Conservation (phyloP, 2,329 filamentous ascomycete species). For the Calonectria pteridis region DNA sequence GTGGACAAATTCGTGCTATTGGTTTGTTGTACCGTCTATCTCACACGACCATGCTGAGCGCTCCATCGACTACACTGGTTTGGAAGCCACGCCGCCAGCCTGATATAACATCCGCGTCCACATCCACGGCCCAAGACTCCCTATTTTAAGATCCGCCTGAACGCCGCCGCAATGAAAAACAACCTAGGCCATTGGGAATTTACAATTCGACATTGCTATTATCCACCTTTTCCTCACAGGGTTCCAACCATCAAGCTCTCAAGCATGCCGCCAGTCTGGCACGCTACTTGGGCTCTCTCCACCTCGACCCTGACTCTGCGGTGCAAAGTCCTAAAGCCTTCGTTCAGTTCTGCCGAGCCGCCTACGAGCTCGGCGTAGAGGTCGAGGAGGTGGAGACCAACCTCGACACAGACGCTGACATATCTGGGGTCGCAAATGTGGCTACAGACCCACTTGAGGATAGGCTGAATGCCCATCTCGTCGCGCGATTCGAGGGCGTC, state of each 20-base stretch:
- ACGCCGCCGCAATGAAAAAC: slow-evolving; percentile 46
- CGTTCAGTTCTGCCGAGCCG: slow-evolving; percentile 78
- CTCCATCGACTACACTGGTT: background rate
- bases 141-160: slow-evolving; percentile 42
- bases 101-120: slow-evolving; percentile 37
- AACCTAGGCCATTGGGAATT: slow-evolving; percentile 39
- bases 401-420: slow-evolving; percentile 84
- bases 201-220: slow-evolving; percentile 34
- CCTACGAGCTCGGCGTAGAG: slow-evolving; percentile 86
- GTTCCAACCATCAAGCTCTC: slow-evolving; percentile 69
- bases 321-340: slow-evolving; percentile 76
- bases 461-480: slow-evolving; percentile 82
- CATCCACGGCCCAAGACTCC: slow-evolving; percentile 38
- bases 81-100: slow-evolving; percentile 18
- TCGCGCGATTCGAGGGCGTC: slow-evolving; percentile 85
- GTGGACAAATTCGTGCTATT: slow-evolving; percentile 18
- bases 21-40: slow-evolving; percentile 9
- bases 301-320: slow-evolving; percentile 80
- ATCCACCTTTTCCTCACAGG: slow-evolving; percentile 36
- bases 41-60: slow-evolving; percentile 9
- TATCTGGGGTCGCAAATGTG: slow-evolving; percentile 88
- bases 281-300: slow-evolving; percentile 85
- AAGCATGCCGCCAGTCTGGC: slow-evolving; percentile 88
- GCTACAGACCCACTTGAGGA: slow-evolving; percentile 85
- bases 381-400: slow-evolving; percentile 85